A percentile compares a stretch with the other conserved stretches of the same genome.
These are phyloP conservation scores for Chrysopogon serrulatus DNA, from an alignment of 176 grass and related monocot genomes.

Conservation along the genomic window DNA sequence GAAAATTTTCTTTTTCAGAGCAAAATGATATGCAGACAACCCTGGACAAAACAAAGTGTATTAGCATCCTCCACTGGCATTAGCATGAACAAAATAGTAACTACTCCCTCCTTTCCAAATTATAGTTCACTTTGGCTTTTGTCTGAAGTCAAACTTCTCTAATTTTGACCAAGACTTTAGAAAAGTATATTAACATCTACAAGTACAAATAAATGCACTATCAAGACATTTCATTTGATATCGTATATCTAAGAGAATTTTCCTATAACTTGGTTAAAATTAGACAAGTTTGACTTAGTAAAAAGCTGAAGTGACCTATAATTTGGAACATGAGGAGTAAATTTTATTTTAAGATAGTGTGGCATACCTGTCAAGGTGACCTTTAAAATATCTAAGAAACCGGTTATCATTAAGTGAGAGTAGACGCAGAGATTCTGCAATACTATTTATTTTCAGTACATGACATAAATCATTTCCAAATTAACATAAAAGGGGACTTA, in stretches of 20 bases:
- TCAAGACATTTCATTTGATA: not conserved
- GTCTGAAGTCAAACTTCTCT: not conserved
- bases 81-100: constrained; percentile 4
- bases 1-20: constrained; percentile 70
- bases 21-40: constrained; percentile 89
- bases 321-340: not conserved
- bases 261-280: not conserved
- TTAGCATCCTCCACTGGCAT: constrained; percentile 1
- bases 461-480: constrained; percentile 8
- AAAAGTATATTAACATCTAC: not conserved
- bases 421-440: constrained; percentile 86
- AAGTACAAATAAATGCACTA: not conserved
- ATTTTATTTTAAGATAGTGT: not conserved
- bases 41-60: constrained; percentile 40
- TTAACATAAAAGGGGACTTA: constrained; percentile 40
- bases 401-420: constrained; percentile 93
- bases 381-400: constrained; percentile 95
- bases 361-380: constrained; percentile 88
- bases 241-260: too few species aligned
- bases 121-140: not conserved
- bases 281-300: not conserved
- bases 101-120: not conserved
- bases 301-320: not conserved
- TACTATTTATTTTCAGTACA: constrained; percentile 24
- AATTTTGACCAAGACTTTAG: not conserved